phyloP scores from a whole-genome alignment of 768 basidiomycete species.

The Grammothele lineata region DNA sequence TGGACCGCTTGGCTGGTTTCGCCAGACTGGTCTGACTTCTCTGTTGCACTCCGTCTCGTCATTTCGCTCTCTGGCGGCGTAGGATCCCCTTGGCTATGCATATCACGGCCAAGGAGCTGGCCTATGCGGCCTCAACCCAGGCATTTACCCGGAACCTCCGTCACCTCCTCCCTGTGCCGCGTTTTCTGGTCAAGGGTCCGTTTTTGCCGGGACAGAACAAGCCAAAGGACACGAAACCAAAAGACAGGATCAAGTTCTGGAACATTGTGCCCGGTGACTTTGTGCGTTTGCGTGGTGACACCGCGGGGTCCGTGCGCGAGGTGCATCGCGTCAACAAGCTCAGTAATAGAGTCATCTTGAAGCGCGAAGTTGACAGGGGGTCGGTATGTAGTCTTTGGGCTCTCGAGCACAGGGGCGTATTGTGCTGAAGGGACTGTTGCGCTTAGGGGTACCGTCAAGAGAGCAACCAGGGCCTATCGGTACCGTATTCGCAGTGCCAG shows the following conservation, averaged over 20 bases:
- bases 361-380: conserved; percentile 31
- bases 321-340: conserved; percentile 72
- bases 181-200: conserved; percentile 34
- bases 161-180: conserved; percentile 61
- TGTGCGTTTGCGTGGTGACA: conserved; percentile 66
- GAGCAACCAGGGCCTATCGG: too few species aligned
- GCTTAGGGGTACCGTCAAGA: too few species aligned
- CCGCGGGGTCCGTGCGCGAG: conserved; percentile 54
- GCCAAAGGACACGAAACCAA: conserved; percentile 53
- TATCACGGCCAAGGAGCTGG: conserved; percentile 9
- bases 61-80: too few species aligned
- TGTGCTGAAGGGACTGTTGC: too few species aligned
- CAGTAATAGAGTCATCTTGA: conserved; percentile 63
- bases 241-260: conserved; percentile 80
- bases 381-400: conserved; percentile 17
- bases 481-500: conserved; percentile 79
- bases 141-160: conserved; percentile 60
- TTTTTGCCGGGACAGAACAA: conserved; percentile 25
- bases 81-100: conserved; percentile 1
- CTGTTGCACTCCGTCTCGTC: too few species aligned
- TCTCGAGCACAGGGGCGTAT: conserved; percentile 6
- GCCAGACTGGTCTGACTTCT: too few species aligned
- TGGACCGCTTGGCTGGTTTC: too few species aligned
- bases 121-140: conserved; percentile 25
- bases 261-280: conserved; percentile 84